Percentiles rank a stretch among this genome's conserved stretches.
Conservation (phyloP, 129 eudicot species). For the Lactuca sativa region DNA sequence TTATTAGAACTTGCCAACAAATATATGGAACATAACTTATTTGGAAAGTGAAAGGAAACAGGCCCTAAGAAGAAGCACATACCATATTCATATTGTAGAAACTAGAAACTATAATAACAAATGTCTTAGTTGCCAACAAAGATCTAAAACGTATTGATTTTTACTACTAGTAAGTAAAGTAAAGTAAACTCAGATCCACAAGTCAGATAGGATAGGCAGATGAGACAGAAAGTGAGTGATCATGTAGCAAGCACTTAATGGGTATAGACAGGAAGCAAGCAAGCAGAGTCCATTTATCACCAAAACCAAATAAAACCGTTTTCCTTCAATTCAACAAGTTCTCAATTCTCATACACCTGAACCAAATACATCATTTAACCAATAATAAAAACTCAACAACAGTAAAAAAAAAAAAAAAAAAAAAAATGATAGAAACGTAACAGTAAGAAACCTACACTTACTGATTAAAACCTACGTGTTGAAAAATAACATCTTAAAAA, state of each 20-base stretch:
- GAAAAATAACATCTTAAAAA: too few species aligned
- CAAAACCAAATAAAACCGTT: constrained; percentile 75
- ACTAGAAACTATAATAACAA: constrained; percentile 3
- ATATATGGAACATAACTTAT: too few species aligned
- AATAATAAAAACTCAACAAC: background rate
- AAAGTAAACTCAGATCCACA: constrained; percentile 38
- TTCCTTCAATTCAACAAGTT: constrained; percentile 67
- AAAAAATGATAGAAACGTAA: too few species aligned
- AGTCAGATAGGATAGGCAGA: constrained; percentile 59
- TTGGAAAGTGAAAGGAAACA: background rate
- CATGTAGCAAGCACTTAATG: too few species aligned
- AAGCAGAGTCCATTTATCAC: constrained; percentile 71
- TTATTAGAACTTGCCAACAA: too few species aligned
- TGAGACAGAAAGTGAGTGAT: too few species aligned
- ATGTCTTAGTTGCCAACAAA: constrained; percentile 8
- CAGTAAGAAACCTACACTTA: too few species aligned
- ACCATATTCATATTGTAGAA: background rate
- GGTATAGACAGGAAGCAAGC: too few species aligned
- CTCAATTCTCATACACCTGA: constrained; percentile 91
- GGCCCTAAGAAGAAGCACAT: constrained; percentile 18
- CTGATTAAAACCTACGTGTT: too few species aligned
- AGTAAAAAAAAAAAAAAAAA: background rate
- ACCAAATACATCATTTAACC: constrained; percentile 47
- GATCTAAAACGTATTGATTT: constrained; percentile 16
- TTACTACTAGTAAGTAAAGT: constrained; percentile 23